Evolutionary conservation across 352 stramenopile species (phyloP), one percentile per base, ranked within the genome.

Genomic region (Globisporangium heterothallicum): DNA sequence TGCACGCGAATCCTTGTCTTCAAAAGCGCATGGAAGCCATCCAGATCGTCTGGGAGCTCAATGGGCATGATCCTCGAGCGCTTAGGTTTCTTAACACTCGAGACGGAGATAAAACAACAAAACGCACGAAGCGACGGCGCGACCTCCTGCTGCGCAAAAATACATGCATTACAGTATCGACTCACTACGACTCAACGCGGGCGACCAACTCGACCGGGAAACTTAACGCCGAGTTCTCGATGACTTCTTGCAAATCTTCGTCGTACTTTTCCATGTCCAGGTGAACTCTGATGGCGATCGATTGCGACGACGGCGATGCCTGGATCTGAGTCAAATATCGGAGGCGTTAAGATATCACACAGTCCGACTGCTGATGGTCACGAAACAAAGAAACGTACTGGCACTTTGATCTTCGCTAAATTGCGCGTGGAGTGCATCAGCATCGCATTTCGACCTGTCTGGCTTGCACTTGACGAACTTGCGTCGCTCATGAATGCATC

Each of bases 211-310:
- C 80, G 7, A 89, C 61, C 0, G 63, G 41, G 24, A 86, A 58
- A 38, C 61, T 81, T 5, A 82, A 49, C 16, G 72, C 44, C 16
- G 69, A 78, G 22, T 84, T 78, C 38, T 86, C 74, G 18, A 86
- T 69, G 35, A 72, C 63, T 48, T 86, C 60, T 44, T 79, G 67
- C 10, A 71, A 52, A 13, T 79, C 67, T 56, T 86, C 74, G 54
- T 92, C 76, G 45, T 75, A 74, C 26, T 77, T 85, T 42, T 82
- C 63, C 36, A 70, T 86, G 24, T 92, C 78, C 32, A 92, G 61
- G 19, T 76, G 64, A 10, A 92, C 58, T 34, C 64, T 56, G 32
- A 80, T 68, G 6, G 61, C 68, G 40, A 86, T 45, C 0, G 32
- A 59, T 12, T 43, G 30, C 13, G 25, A 42, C 8, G 42, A 25